Percentiles rank a stretch among this genome's conserved stretches.
These are phyloP conservation scores for Fusarium metavorans DNA, from an alignment of 2,329 filamentous ascomycete species.

Conservation along the genomic window DNA sequence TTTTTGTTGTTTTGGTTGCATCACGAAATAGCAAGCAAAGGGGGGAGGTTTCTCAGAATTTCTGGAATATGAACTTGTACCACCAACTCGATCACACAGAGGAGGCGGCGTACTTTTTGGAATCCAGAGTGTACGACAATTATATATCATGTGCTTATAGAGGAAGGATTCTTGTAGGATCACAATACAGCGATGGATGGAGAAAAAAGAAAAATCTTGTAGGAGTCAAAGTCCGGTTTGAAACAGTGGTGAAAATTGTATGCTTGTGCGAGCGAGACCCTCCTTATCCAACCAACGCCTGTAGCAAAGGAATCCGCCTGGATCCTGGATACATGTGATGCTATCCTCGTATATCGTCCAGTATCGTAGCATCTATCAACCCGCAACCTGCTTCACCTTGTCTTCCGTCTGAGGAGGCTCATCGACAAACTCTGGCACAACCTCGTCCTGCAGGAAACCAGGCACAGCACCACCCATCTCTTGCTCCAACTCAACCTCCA, in stretches of 20 bases:
- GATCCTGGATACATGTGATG: not conserved
- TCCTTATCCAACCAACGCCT: slow-evolving; percentile 43
- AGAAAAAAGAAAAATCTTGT: not conserved
- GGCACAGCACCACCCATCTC: slow-evolving; percentile 76
- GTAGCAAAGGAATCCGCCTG: slow-evolving; percentile 10
- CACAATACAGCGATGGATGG: not conserved
- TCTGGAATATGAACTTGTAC: slow-evolving; percentile 21
- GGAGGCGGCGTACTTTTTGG: not conserved
- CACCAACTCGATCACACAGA: slow-evolving; percentile 10
- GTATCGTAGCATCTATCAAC: slow-evolving; percentile 50
- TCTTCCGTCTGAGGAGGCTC: slow-evolving; percentile 80
- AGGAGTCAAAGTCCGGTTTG: not conserved
- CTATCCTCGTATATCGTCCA: not conserved
- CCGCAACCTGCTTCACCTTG: slow-evolving; percentile 86
- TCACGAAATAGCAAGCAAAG: slow-evolving; percentile 4
- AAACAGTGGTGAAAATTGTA: slow-evolving; percentile 18
- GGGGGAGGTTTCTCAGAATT: slow-evolving; percentile 12
- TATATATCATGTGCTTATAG: not conserved
- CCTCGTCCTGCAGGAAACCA: slow-evolving; percentile 90
- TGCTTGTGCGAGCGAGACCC: slow-evolving; percentile 22
- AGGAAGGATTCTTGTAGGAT: not conserved
- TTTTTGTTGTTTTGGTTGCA: slow-evolving; percentile 30
- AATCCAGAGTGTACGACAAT: slow-evolving; percentile 10
- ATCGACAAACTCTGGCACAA: slow-evolving; percentile 89
- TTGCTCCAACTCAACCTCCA: slow-evolving; percentile 91